Percentiles rank a stretch among this genome's conserved stretches.
phyloP scores from a whole-genome alignment of 768 basidiomycete species.

The Polyporus arcularius region DNA sequence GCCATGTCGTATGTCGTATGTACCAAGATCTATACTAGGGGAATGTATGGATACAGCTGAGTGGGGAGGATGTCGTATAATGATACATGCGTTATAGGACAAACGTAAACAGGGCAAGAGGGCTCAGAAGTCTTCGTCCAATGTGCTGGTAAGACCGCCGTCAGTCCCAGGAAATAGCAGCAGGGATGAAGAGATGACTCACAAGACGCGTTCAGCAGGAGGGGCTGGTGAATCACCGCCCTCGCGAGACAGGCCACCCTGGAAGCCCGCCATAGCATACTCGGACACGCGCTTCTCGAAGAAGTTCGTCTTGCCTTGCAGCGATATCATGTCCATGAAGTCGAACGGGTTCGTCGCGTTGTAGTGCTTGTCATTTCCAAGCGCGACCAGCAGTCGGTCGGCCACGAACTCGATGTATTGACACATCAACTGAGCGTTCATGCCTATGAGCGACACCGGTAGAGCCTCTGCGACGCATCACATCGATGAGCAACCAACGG shows the following conservation, averaged over 20 bases:
- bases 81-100: background rate
- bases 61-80: background rate
- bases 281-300: conserved; percentile 95
- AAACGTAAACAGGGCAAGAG: background rate
- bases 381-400: conserved; percentile 80
- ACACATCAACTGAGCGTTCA: conserved; percentile 88
- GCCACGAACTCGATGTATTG: conserved; percentile 93
- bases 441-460: conserved; percentile 84
- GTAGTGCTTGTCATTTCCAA: conserved; percentile 84
- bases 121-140: conserved; percentile 44
- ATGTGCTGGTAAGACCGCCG: conserved; percentile 27
- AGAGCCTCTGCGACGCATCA: conserved; percentile 61
- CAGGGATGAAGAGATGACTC: conserved; percentile 22
- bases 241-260: conserved; percentile 19
- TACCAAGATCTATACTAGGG: too few species aligned
- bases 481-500: background rate
- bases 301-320: conserved; percentile 97
- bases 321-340: conserved; percentile 94
- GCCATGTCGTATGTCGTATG: too few species aligned
- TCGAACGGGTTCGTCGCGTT: conserved; percentile 81
- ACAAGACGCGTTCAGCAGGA: conserved; percentile 37
- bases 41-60: too few species aligned
- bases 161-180: background rate
- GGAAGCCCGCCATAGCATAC: conserved; percentile 69
- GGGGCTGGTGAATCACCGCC: conserved; percentile 2